Conservation (phyloP, 495 filamentous ascomycete genomes). For the Emericellopsis terricola region DNA sequence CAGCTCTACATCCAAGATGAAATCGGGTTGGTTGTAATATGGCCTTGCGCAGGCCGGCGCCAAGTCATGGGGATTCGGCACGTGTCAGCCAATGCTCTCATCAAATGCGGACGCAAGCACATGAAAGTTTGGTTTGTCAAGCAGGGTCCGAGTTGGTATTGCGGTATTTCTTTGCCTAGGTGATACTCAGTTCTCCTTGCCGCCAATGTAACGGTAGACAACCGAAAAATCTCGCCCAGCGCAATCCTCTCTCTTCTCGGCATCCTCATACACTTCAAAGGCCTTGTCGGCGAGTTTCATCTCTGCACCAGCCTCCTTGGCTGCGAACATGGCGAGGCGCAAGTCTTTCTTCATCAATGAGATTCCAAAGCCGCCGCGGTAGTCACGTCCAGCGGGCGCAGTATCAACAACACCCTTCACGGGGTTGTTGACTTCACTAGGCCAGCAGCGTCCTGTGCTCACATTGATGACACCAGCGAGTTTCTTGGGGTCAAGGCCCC, state of each 20-base stretch:
- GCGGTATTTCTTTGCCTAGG: too few relatives aligned
- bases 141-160: too few relatives aligned
- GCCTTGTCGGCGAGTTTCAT: constrained; percentile 48
- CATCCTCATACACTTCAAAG: constrained; percentile 45
- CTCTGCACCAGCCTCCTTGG: constrained; percentile 44
- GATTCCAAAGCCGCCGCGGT: constrained; percentile 69
- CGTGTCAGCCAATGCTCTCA: too few relatives aligned
- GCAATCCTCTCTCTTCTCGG: constrained; percentile 37
- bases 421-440: constrained; percentile 82
- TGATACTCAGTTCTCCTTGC: constrained; percentile 23
- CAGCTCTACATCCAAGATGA: too few relatives aligned
- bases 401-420: constrained; percentile 66
- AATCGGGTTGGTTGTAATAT: too few relatives aligned
- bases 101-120: too few relatives aligned
- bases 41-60: too few relatives aligned
- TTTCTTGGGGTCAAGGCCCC: constrained; percentile 65
- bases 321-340: constrained; percentile 52
- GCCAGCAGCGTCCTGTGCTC: constrained; percentile 80
- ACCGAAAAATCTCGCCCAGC: constrained; percentile 72
- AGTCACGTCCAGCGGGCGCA: constrained; percentile 55
- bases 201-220: constrained; percentile 57
- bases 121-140: too few relatives aligned
- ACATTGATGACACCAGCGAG: constrained; percentile 69
- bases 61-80: too few relatives aligned
- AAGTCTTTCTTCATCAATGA: constrained; percentile 76